A percentile compares a stretch with the other conserved stretches of the same genome.
Evolutionary conservation across 2,329 filamentous ascomycete species (phyloP).

Genomic region (Cryphonectria radicalis): DNA sequence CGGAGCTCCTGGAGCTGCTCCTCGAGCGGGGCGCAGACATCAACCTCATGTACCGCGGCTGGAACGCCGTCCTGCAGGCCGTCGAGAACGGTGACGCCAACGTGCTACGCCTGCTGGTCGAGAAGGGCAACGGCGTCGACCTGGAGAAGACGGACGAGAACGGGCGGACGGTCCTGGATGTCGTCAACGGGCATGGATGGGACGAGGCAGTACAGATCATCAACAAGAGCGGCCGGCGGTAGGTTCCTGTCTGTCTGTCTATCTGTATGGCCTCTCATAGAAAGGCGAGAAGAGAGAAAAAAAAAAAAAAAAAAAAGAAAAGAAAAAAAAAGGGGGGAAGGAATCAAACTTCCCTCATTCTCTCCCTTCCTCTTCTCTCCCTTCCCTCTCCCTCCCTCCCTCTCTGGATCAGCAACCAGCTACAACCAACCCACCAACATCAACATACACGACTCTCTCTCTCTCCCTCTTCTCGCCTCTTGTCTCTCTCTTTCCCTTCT

Average conservation of each 20-base stretch:
- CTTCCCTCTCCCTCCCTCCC: background rate
- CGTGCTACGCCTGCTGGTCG: slow-evolving; percentile 56
- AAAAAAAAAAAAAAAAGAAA: too few species aligned
- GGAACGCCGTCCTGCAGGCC: slow-evolving; percentile 68
- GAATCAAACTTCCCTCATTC: background rate
- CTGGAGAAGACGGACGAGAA: slow-evolving; percentile 35
- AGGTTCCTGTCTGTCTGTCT: slow-evolving; percentile 21
- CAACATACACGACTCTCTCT: background rate
- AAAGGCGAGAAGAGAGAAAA: background rate
- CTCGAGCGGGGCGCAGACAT: slow-evolving; percentile 68
- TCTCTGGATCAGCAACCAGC: background rate
- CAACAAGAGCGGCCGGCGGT: slow-evolving; percentile 31
- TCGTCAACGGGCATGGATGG: slow-evolving; percentile 62
- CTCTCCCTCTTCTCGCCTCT: background rate
- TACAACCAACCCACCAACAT: background rate
- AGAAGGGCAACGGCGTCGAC: slow-evolving; percentile 35
- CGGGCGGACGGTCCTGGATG: slow-evolving; percentile 52
- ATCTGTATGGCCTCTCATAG: slow-evolving; percentile 6
- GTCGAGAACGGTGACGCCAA: slow-evolving; percentile 65
- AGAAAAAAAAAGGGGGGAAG: too few species aligned
- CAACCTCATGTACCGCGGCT: slow-evolving; percentile 69
- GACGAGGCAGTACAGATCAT: slow-evolving; percentile 59
- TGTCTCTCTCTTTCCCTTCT: background rate
- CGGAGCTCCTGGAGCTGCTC: slow-evolving; percentile 65
- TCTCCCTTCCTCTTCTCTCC: background rate